phyloP scores from a whole-genome alignment of 1,284 basidiomycete species.

The Inonotus obliquus region DNA sequence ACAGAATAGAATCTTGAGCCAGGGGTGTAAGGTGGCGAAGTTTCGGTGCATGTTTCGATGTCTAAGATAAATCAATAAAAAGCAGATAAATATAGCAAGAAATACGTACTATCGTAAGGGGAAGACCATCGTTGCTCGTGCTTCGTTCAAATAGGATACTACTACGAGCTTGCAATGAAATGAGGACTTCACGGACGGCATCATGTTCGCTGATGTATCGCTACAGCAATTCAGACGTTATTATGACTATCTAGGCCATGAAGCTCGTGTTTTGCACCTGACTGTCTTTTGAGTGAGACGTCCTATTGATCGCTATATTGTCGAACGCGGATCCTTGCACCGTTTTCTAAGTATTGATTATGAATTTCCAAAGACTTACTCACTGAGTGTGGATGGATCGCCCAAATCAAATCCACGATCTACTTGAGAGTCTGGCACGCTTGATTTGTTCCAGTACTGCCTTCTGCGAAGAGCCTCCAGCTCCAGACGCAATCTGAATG shows the following conservation, averaged over 20 bases:
- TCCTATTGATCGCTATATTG: slow-evolving; percentile 22
- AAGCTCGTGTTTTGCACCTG: neutral
- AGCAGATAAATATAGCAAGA: neutral
- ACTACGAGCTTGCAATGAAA: slow-evolving; percentile 63
- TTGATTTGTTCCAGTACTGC: slow-evolving; percentile 69
- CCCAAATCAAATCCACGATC: slow-evolving; percentile 50
- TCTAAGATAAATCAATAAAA: slow-evolving; percentile 30
- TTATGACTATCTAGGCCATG: neutral
- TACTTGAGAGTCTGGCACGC: slow-evolving; percentile 44
- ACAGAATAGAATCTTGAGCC: slow-evolving; percentile 59
- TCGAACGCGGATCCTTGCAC: slow-evolving; percentile 44
- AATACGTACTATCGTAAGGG: slow-evolving; percentile 21
- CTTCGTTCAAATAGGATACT: slow-evolving; percentile 52
- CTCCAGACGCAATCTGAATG: slow-evolving; percentile 41
- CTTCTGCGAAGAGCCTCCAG: slow-evolving; percentile 52
- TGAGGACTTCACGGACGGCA: slow-evolving; percentile 67
- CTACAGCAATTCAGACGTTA: slow-evolving; percentile 31
- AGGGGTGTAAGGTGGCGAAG: slow-evolving; percentile 59
- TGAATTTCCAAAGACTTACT: slow-evolving; percentile 9
- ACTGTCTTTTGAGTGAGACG: neutral
- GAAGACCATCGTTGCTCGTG: slow-evolving; percentile 30
- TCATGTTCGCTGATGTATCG: slow-evolving; percentile 68
- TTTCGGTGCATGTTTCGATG: slow-evolving; percentile 47
- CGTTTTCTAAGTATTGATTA: slow-evolving; percentile 1
- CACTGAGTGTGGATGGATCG: slow-evolving; percentile 66